phyloP scores from a whole-genome alignment of 805 yeast species.

The Ogataea thermomethanolica region DNA sequence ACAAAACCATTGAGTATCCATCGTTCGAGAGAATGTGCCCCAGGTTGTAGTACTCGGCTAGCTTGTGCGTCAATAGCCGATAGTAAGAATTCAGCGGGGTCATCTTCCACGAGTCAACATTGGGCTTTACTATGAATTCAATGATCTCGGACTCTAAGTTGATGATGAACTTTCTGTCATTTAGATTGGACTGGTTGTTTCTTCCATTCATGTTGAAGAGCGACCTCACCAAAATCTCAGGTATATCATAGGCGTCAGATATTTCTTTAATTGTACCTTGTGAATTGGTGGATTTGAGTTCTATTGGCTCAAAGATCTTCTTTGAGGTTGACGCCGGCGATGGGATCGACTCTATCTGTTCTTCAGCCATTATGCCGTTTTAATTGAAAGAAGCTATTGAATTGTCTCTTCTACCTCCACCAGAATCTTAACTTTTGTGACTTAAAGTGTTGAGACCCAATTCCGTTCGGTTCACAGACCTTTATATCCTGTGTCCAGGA shows the following conservation, averaged over 20 bases:
- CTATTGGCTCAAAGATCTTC: conserved; percentile 18
- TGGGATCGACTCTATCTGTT: conserved; percentile 1
- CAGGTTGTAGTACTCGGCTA: conserved; percentile 62
- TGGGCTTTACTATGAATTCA: conserved; percentile 40
- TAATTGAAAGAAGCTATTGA: neutral
- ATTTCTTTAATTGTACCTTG: conserved; percentile 21
- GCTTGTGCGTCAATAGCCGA: conserved; percentile 62
- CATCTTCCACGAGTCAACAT: conserved; percentile 41
- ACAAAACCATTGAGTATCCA: conserved; percentile 44
- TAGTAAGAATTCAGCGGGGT: conserved; percentile 66
- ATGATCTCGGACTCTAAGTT: conserved; percentile 46
- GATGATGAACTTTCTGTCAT: conserved; percentile 48
- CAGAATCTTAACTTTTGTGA: neutral
- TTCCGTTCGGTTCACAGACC: conserved; percentile 5
- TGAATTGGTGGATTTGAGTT: conserved; percentile 11
- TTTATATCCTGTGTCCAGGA: conserved; percentile 7
- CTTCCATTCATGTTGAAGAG: conserved; percentile 28
- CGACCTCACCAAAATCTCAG: conserved; percentile 31
- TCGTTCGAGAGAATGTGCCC: conserved; percentile 55
- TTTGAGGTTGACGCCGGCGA: conserved; percentile 7
- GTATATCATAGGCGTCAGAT: conserved; percentile 23
- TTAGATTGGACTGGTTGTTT: conserved; percentile 17
- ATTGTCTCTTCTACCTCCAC: neutral
- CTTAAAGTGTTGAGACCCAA: conserved; percentile 1
- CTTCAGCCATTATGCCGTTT: conserved; percentile 4